Conservation (phyloP, 192 early-diverging fungal species). For the Coemansia sp. region DNA sequence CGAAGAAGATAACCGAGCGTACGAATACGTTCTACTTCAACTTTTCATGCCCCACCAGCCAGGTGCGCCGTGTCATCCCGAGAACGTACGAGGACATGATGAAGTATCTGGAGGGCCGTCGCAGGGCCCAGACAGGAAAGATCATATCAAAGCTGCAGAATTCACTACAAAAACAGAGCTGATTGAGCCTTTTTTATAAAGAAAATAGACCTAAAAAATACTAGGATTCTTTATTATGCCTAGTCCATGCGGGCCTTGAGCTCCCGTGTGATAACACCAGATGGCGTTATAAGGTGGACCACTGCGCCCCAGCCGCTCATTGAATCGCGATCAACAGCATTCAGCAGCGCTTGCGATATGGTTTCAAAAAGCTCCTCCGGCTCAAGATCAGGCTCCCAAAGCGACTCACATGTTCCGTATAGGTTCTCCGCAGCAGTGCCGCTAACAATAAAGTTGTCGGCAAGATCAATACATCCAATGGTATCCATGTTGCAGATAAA, state of each 20-base stretch:
- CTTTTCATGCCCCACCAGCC: conserved; percentile 57
- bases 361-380: conserved; percentile 98
- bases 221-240: not conserved
- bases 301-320: conserved; percentile 96
- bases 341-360: conserved; percentile 92
- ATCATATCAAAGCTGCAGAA: conserved; percentile 52
- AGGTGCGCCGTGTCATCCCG: conserved; percentile 70
- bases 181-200: not conserved
- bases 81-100: conserved; percentile 82
- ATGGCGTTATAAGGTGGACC: conserved; percentile 90
- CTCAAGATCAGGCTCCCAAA: conserved; percentile 98
- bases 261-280: conserved; percentile 83
- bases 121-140: conserved; percentile 58
- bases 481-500: conserved; percentile 95
- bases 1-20: conserved; percentile 61
- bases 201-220: conserved; percentile 13
- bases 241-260: conserved; percentile 75
- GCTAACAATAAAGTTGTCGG: conserved; percentile 93
- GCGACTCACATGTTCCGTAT: conserved; percentile 94
- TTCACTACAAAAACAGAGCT: conserved; percentile 28
- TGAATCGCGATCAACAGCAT: conserved; percentile 93
- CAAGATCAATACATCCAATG: conserved; percentile 92
- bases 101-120: conserved; percentile 76
- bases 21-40: conserved; percentile 92
- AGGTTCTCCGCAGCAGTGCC: conserved; percentile 87